Evolutionary conservation across 805 yeast species (phyloP).

Genomic region (Metschnikowia colocasiae): DNA sequence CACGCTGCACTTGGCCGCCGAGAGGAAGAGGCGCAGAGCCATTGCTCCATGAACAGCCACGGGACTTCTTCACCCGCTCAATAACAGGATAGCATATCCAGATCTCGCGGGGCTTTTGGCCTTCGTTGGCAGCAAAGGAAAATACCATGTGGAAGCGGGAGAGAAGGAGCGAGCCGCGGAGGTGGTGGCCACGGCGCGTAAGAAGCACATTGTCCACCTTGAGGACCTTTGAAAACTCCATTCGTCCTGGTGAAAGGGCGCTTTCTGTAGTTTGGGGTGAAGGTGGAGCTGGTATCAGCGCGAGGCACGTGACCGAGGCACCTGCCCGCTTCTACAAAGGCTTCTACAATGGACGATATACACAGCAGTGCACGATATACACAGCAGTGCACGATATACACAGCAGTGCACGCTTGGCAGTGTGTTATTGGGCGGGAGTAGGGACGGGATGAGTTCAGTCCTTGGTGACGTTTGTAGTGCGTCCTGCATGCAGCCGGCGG

Average conservation of each 20-base stretch:
- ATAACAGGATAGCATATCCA: slow-evolving; percentile 93
- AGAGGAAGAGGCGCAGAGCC: no score
- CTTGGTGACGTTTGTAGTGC: no score
- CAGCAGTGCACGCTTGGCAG: no score
- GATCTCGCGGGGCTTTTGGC: slow-evolving; percentile 51
- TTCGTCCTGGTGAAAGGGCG: slow-evolving; percentile 9
- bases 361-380: not conserved
- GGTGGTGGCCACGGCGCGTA: slow-evolving; percentile 36
- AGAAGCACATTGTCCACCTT: slow-evolving; percentile 38
- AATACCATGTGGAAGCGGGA: slow-evolving; percentile 39
- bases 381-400: no score
- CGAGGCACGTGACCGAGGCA: not conserved
- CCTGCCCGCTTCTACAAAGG: no score
- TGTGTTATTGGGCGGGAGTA: no score
- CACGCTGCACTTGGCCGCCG: no score
- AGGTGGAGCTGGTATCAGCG: not conserved
- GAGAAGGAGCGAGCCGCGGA: slow-evolving; percentile 35
- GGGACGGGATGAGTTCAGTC: no score
- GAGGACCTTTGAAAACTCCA: slow-evolving; percentile 28
- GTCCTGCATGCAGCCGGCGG: no score
- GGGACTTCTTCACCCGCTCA: slow-evolving; percentile 52
- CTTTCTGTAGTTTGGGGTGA: not conserved
- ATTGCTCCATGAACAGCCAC: slow-evolving; percentile 46
- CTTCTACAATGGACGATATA: no score
- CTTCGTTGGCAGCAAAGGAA: slow-evolving; percentile 21